Conservation (phyloP, 306 rosid species). For the Ormosia emarginata region DNA sequence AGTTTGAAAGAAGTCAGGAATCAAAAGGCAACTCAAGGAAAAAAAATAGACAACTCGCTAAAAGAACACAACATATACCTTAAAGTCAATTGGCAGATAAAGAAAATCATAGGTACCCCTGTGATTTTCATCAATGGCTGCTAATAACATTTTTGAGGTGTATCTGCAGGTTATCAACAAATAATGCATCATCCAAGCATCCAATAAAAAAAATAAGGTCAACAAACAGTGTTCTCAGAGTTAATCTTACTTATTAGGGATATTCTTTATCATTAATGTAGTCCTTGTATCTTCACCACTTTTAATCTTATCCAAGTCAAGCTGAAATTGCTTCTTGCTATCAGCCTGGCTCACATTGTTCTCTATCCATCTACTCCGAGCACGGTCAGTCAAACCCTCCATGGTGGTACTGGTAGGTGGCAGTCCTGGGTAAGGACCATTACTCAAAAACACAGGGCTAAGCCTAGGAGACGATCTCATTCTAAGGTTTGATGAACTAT, state of each 20-base stretch:
- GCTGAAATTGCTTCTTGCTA: conserved; percentile 89
- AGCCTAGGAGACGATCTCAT: conserved; percentile 82
- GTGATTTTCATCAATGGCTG: conserved; percentile 92
- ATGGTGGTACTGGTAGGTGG: conserved; percentile 39
- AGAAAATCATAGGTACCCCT: conserved; percentile 89
- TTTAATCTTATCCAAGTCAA: conserved; percentile 83
- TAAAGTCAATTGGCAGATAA: conserved; percentile 94
- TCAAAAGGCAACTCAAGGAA: background rate
- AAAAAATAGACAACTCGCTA: background rate
- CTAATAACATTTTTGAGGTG: conserved; percentile 95
- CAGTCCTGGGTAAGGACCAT: conserved; percentile 67
- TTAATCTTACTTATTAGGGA: conserved; percentile 85
- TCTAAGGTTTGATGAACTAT: conserved; percentile 72
- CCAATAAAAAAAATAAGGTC: background rate
- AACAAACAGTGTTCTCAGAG: conserved; percentile 8
- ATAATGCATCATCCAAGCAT: conserved; percentile 1
- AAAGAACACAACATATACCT: conserved; percentile 47
- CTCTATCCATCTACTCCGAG: conserved; percentile 68
- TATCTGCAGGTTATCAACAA: conserved; percentile 54
- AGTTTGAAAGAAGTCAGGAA: background rate
- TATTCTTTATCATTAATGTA: conserved; percentile 94
- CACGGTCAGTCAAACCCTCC: conserved; percentile 78
- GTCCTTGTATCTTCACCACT: conserved; percentile 90
- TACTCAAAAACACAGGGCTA: conserved; percentile 71
- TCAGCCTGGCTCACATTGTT: conserved; percentile 72